Evolutionary conservation across 352 stramenopile species (phyloP), one percentile per base, ranked within the genome.

Genomic region (Phytopythium oedochilum): DNA sequence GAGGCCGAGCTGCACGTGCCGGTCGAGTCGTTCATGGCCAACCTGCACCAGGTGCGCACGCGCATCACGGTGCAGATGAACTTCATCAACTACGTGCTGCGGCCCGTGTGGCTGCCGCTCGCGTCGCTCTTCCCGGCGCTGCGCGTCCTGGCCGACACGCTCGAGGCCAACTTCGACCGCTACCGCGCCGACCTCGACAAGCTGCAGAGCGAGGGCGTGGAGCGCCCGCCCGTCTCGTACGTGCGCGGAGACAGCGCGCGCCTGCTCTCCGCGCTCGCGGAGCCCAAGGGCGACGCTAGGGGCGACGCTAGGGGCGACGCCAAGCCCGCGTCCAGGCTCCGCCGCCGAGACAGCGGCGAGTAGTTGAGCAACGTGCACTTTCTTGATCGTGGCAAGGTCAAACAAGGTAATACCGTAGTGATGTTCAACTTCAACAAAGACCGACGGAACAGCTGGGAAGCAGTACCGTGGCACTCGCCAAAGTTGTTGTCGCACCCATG

Each of bases 31-130:
- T 89, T 87, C 63, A 93, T 92, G 81, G 71, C 68, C 11, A 84
- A 83, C 46, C 57, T 89, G 32, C 71, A 92, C 18, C 63, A 75
- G 44, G 74, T 79, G 32, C 78, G 72, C 32, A 78, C 70, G 2
- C 73, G 80, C 8, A 60, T 83, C 34, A 90, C 72, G 12, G 76
- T 88, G 20, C 79, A 93, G 50, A 72, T 87, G 49, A 83, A 83
- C 60, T 92, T 88, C 46, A 80, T 86, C 55, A 83, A 83, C 60
- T 93, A 86, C 55, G 79, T 93, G 10, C 50, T 88, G 35, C 66
- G 75, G 23, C 83, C 83, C 0, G 79, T 94, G n/a, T 94, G 75
- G 73, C 46, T 78, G 20, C 72, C 73, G 28, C 63, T 82, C 22
- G 62, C 66, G 2, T 62, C 66, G n/a, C 54, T 87, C 26, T 84